phyloP scores from a whole-genome alignment of 1,284 basidiomycete genomes.

The Meripilus lineatus region DNA sequence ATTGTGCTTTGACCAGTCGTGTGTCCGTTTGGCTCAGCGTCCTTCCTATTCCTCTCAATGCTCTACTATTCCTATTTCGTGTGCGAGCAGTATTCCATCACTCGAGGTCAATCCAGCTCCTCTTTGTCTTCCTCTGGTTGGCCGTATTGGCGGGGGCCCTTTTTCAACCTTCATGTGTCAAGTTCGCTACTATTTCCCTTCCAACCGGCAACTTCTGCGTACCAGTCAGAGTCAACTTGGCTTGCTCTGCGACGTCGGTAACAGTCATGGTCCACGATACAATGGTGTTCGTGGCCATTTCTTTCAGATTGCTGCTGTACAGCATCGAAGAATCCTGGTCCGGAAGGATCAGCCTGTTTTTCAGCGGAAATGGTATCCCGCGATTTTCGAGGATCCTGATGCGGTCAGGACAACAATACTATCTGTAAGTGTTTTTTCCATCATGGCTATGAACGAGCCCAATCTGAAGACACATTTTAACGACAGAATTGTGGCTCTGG shows the following conservation, averaged over 20 bases:
- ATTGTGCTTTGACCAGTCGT: background rate
- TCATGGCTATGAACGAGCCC: too few relatives aligned
- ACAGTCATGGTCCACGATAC: background rate
- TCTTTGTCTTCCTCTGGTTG: conserved; percentile 29
- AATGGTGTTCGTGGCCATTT: background rate
- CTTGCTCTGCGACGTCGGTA: background rate
- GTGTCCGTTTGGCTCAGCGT: background rate
- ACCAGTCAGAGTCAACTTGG: background rate
- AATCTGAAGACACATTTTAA: too few relatives aligned
- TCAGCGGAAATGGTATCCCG: conserved; percentile 1
- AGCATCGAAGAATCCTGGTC: background rate
- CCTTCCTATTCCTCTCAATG: conserved; percentile 16
- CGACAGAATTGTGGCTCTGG: background rate
- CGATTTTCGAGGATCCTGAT: conserved; percentile 1
- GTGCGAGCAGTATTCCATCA: conserved; percentile 28
- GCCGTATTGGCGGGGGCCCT: conserved; percentile 19
- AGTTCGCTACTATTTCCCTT: conserved; percentile 16
- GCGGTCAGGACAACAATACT: conserved; percentile 3
- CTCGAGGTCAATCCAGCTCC: conserved; percentile 17
- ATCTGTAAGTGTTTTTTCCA: conserved; percentile 6
- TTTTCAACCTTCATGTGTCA: conserved; percentile 17
- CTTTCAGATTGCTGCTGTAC: background rate
- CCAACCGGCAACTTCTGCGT: background rate
- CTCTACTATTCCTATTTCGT: conserved; percentile 34
- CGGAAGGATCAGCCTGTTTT: background rate